A percentile compares a stretch with the other conserved stretches of the same genome.
Conservation (phyloP, 2,329 filamentous ascomycete genomes). For the Celoporthe dispersa region DNA sequence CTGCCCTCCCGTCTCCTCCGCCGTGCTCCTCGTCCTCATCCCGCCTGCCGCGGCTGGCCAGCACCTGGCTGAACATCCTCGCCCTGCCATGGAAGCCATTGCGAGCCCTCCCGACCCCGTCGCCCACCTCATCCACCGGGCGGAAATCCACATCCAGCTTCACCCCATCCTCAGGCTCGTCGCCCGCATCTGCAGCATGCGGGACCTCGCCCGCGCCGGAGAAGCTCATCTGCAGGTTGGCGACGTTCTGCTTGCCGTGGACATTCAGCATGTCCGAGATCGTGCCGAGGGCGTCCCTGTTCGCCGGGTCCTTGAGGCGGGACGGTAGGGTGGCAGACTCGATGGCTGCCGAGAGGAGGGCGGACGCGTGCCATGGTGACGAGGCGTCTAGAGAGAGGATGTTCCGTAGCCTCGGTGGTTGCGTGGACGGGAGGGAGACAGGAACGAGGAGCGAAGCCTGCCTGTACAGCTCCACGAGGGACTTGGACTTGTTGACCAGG, state of each 20-base stretch:
- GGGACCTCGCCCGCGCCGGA: constrained; percentile 41
- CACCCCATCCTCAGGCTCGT: constrained; percentile 34
- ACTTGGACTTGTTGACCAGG: constrained; percentile 74
- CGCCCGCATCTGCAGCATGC: constrained; percentile 32
- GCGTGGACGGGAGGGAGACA: constrained; percentile 62
- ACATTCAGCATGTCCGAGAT: constrained; percentile 71
- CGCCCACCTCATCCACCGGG: constrained; percentile 43
- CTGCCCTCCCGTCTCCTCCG: constrained; percentile 36
- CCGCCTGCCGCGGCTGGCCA: constrained; percentile 40
- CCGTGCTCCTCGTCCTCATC: constrained; percentile 34
- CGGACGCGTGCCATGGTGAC: constrained; percentile 81
- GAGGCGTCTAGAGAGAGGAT: constrained; percentile 63
- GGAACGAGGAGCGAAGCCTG: constrained; percentile 81
- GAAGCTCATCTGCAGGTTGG: constrained; percentile 72
- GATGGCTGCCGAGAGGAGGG: constrained; percentile 73
- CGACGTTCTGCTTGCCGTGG: constrained; percentile 80
- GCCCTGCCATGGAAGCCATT: constrained; percentile 32
- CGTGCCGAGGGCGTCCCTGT: constrained; percentile 59
- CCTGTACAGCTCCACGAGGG: constrained; percentile 68
- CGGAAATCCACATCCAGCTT: constrained; percentile 47
- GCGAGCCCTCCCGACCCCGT: constrained; percentile 22
- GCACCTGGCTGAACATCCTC: constrained; percentile 49
- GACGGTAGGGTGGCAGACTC: constrained; percentile 81
- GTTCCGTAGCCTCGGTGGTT: constrained; percentile 48
- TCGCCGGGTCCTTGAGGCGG: constrained; percentile 59